Evolutionary conservation across 78 protist genomes (phyloP), one percentile per base, ranked within the genome.

Genomic region (Mantamonas sphyraenae): DNA sequence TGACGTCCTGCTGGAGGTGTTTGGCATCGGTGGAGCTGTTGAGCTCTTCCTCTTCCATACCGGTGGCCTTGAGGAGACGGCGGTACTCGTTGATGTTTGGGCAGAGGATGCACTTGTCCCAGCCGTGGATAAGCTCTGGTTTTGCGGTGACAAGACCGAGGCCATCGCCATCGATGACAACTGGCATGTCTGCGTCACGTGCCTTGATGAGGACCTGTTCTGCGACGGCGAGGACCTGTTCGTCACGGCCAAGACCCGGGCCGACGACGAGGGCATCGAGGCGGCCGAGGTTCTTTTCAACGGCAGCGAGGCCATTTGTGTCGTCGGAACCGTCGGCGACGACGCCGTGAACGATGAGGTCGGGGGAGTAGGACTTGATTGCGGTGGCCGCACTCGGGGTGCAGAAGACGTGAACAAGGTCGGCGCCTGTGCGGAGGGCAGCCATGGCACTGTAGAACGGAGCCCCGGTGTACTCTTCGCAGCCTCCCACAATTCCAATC

Each of bases 51-150:
- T n/a, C n/a, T n/a, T n/a, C n/a, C n/a, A n/a, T n/a, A n/a, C n/a
- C n/a, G n/a, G n/a, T n/a, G n/a, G n/a, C n/a, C n/a, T n/a, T n/a
- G n/a, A n/a, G n/a, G 45, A 82, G 61, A n/a, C 56, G 43, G 5
- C 42, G 60, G 35, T n/a, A 71, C 59, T 88, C 93, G 8, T 47
- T 57, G 38, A 62, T 37, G 47, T 88, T 88, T 37, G 93, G 93
- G 2, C 90, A 84, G 39, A 88, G 65, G 24, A 88, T 71, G 24
- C 59, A 84, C 37, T 51, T 51, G n/a, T 74, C 73, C 51, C 62
- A 47, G 26, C 77, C 84, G 55, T 56, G 33, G 43, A 80, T 40
- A 7, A 80, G 14, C 2, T 71, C 80, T 33, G 76, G 64, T 31
- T 72, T 47, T 3, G 42, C 60, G 17, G 73, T 33, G 42, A 71